A percentile compares a stretch with the other conserved stretches of the same genome.
These are phyloP conservation scores for Corymbia calophylla DNA, from an alignment of 441 rosid genomes.

Conservation along the genomic window DNA sequence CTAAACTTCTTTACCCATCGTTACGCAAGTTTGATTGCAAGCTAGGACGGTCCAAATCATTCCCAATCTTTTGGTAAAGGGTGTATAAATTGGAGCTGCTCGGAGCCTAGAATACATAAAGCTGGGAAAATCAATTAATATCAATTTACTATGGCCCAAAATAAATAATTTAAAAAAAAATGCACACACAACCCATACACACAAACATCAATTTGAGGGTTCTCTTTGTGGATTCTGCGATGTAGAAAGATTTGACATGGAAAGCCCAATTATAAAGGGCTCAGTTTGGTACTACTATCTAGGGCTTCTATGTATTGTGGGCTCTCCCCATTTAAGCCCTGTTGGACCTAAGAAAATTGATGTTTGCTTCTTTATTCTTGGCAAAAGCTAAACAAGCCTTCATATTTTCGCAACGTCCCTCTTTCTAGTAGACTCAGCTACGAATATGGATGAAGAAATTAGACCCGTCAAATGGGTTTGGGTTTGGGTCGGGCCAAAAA, in stretches of 20 bases:
- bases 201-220: not conserved
- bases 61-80: not conserved
- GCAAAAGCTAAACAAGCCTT: not conserved
- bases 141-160: not conserved
- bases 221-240: not conserved
- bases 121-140: not conserved
- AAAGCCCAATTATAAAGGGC: not conserved
- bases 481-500: too few relatives aligned
- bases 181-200: accelerated
- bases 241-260: accelerated
- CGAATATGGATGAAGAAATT: not conserved
- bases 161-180: not conserved
- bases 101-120: not conserved
- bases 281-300: not conserved
- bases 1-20: not conserved
- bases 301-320: not conserved
- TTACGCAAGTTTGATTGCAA: not conserved
- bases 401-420: not conserved
- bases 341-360: not conserved
- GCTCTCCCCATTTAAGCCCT: not conserved
- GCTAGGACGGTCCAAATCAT: not conserved
- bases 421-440: not conserved
- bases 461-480: too few relatives aligned
- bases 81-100: not conserved
- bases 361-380: not conserved